Conservation (phyloP, 768 basidiomycete genomes). For the Nidularia pulvinata region DNA sequence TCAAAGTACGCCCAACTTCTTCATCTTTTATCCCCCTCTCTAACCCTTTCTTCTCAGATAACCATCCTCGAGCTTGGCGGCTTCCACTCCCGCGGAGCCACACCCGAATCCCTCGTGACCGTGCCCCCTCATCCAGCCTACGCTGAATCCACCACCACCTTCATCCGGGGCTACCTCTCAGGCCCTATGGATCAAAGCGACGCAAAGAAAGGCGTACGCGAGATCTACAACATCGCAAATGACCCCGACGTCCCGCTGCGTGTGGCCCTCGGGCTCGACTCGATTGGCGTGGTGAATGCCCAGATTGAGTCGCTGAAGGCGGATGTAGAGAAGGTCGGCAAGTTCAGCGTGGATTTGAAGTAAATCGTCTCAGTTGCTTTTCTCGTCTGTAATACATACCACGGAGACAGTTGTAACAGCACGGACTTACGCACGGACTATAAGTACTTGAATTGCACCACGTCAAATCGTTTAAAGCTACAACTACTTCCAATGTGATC, state of each 20-base stretch:
- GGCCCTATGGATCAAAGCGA: neutral
- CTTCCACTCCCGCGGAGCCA: neutral
- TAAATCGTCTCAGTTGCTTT: no score
- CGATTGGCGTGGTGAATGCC: neutral
- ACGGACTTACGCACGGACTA: no score
- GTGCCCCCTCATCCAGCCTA: neutral
- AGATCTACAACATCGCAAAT: neutral
- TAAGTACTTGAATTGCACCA: no score
- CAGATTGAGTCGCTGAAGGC: neutral
- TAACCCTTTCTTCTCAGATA: neutral
- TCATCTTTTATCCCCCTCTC: neutral
- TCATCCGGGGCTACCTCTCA: neutral
- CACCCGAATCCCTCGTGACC: neutral
- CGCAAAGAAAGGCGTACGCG: neutral
- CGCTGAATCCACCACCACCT: neutral
- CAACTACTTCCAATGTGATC: no score
- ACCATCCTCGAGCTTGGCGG: neutral
- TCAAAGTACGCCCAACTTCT: neutral
- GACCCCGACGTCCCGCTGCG: neutral
- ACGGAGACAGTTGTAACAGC: no score
- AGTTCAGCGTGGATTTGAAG: no score
- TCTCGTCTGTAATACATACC: no score
- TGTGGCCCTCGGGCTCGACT: neutral
- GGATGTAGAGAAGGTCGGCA: neutral
- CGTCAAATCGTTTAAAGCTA: no score